These are phyloP conservation scores for Discostella stelligera DNA, from an alignment of 352 stramenopile genomes.

Conservation along the genomic window DNA sequence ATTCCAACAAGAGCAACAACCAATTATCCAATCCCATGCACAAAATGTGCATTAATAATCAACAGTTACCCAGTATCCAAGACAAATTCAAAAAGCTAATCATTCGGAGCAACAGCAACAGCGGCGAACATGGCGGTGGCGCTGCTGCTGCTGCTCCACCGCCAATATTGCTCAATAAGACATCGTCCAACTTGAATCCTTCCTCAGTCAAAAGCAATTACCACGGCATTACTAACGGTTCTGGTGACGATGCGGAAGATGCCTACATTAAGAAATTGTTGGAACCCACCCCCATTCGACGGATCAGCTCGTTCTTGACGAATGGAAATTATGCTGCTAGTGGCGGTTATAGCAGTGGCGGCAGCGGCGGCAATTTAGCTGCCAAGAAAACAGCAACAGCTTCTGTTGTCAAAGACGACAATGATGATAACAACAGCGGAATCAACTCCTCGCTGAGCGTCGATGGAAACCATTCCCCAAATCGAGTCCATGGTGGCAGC, in stretches of 20 bases:
- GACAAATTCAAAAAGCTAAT: conserved; percentile 37
- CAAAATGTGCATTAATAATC: conserved; percentile 5
- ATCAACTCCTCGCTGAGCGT: not conserved
- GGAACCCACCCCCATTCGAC: conserved; percentile 7
- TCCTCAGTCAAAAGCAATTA: conserved; percentile 18
- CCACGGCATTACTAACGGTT: not conserved
- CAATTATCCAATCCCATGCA: no score
- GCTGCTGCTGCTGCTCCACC: not conserved
- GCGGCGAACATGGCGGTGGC: not conserved
- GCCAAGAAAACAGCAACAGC: not conserved
- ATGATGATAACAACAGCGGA: not conserved
- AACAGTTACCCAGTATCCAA: conserved; percentile 1
- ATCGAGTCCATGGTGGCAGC: not conserved
- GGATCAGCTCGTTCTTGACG: conserved; percentile 21
- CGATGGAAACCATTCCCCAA: not conserved
- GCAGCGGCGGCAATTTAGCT: not conserved
- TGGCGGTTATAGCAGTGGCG: not conserved
- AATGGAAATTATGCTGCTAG: not conserved
- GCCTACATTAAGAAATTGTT: conserved; percentile 37
- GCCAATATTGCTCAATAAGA: not conserved
- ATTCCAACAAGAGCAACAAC: no score
- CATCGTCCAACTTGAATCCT: conserved; percentile 15
- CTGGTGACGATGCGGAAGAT: conserved; percentile 18
- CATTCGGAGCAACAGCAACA: conserved; percentile 3
- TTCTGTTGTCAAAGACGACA: not conserved